Base-by-base conservation (phyloP, 2,329 filamentous ascomycete species). In the Trichoderma sp. region DNA sequence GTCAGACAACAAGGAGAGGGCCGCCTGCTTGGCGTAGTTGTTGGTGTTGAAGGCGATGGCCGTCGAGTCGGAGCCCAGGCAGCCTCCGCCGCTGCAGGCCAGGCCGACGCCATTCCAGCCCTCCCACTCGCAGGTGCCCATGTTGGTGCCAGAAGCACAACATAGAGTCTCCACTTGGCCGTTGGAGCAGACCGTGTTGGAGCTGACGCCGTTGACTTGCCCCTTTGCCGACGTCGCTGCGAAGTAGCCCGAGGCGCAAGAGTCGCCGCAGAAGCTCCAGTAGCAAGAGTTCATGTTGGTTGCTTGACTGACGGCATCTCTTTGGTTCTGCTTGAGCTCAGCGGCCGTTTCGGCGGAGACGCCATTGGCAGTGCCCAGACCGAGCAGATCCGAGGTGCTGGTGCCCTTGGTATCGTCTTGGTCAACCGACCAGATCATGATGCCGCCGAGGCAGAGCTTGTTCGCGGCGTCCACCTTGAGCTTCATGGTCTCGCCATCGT, bases 401-500 rank as follows among this genome's bases (percentile, higher is more conserved):
- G 40, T 43, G 8, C 40, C 40, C 7, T 43, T 43, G 40, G 40
- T n/a, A 14, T 43, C 40, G 3, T 43, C 40, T 10, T 43, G 40
- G 2, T 74, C 71, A 5, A 74, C 71, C 6, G 70, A 72, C 72
- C 71, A 74, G 1, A 67, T 5, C 72, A 64, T 64, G 29, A 49
- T 52, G 61, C 73, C 73, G 6, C 73, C 73, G 4, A 72, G 70
- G 14, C 72, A 73, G 4, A 27, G 40, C 0, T 66, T 49, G 37
- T 72, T 67, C 0, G 72, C 73, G 56, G 68, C 72, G 1, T 43
- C 43, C 52, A 68, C 70, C 49, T 74, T 74, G 1, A 35, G 49
- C 2, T 62, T 69, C 61, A 73, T 70, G 0, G 75, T 78, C 16
- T 78, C 75, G 0, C 71, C 66, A 19, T 77, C 74, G 19, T 78